Conservation (phyloP, 75 land plant genomes). For the Cunninghamia lanceolata region DNA sequence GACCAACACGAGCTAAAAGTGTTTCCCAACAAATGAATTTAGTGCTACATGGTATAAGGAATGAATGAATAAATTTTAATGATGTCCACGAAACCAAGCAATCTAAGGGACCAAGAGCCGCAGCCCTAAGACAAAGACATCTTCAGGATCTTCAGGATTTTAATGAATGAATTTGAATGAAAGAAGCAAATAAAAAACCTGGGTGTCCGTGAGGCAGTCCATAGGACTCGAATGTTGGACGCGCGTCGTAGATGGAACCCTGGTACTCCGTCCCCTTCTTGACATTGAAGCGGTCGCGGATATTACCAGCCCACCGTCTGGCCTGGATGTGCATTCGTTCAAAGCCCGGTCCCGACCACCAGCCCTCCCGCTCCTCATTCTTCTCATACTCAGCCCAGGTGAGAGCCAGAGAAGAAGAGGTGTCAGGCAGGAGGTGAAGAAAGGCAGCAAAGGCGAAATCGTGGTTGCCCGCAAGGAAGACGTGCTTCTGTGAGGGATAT, state of each 20-base stretch:
- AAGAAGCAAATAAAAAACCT: constrained; percentile 35
- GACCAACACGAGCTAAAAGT: no score
- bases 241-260: constrained; percentile 91
- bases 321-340: constrained; percentile 89
- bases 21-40: no score
- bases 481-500: constrained; percentile 76
- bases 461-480: constrained; percentile 92
- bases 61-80: no score
- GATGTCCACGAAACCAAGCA: no score
- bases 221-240: constrained; percentile 85
- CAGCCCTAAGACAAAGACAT: no score
- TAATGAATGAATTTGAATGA: no score
- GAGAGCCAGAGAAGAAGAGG: constrained; percentile 30
- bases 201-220: constrained; percentile 88
- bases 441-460: constrained; percentile 91
- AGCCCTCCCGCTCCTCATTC: constrained; percentile 77
- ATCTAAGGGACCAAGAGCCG: no score
- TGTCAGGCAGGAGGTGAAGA: constrained; percentile 56
- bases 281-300: constrained; percentile 41
- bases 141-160: no score
- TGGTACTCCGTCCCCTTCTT: constrained; percentile 65
- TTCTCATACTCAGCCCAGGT: constrained; percentile 65
- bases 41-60: no score
- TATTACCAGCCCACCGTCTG: constrained; percentile 85
- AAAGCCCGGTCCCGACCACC: constrained; percentile 74